These are phyloP conservation scores for Dendrobium nobile DNA, from an alignment of 106 monocot genomes.

Conservation along the genomic window DNA sequence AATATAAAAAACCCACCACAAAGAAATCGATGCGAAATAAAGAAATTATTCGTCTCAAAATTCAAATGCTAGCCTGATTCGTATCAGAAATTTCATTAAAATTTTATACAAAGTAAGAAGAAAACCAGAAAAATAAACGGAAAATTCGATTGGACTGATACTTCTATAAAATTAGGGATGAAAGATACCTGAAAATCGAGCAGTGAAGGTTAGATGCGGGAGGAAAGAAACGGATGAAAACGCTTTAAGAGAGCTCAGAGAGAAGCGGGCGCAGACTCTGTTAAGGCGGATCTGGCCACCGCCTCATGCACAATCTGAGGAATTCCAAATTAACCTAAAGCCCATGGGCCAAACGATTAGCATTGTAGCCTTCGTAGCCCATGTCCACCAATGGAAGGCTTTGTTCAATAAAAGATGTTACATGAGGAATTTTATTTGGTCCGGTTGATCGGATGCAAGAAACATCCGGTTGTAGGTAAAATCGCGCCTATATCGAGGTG, in stretches of 20 bases:
- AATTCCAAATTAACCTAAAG: no score
- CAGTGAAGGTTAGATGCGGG: neutral
- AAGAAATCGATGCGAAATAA: neutral
- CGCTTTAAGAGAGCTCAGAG: neutral
- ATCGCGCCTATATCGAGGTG: no score
- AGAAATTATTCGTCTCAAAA: neutral
- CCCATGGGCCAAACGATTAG: no score
- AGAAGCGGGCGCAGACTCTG: neutral
- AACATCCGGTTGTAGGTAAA: no score
- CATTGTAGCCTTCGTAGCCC: no score
- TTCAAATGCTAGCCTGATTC: neutral
- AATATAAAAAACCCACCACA: neutral
- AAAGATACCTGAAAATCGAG: conserved; percentile 6
- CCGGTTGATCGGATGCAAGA: no score
- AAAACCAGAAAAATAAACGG: neutral
- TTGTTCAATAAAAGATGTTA: no score
- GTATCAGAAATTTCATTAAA: neutral
- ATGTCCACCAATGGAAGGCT: no score
- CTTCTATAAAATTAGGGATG: neutral
- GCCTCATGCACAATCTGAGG: neutral
- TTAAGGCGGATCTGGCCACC: neutral
- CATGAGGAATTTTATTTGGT: no score
- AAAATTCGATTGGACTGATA: neutral
- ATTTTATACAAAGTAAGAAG: neutral
- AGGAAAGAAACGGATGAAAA: neutral